Conservation (phyloP, 2,329 filamentous ascomycete species). For the Cytospora paraplurivora region DNA sequence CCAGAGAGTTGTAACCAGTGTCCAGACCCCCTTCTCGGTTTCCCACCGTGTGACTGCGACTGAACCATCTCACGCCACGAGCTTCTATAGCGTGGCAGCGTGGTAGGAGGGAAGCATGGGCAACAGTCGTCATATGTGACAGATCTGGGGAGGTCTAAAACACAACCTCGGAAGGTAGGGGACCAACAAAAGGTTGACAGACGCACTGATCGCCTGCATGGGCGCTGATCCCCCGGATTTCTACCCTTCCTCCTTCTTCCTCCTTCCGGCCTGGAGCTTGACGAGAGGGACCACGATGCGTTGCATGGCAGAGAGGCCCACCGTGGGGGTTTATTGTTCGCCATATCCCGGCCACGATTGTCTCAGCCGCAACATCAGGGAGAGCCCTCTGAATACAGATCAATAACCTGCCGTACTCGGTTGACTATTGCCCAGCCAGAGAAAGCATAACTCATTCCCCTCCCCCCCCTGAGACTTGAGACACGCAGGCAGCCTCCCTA, state of each 20-base stretch:
- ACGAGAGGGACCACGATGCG: neutral
- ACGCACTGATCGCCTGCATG: slow-evolving; percentile 2
- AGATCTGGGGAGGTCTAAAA: neutral
- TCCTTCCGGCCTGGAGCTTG: neutral
- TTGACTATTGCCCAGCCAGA: no score
- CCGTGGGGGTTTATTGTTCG: no score
- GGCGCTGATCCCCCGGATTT: neutral
- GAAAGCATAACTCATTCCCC: no score
- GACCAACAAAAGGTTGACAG: neutral
- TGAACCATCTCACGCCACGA: neutral
- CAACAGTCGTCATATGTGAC: neutral
- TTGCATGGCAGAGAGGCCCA: no score
- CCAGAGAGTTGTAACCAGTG: no score
- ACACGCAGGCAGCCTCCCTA: neutral
- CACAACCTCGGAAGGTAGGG: neutral
- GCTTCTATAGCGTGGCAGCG: neutral
- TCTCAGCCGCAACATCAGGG: neutral
- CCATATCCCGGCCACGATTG: neutral
- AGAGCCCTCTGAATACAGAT: neutral
- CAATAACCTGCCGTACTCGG: neutral
- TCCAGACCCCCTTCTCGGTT: no score
- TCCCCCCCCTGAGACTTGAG: neutral
- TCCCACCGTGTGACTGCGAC: neutral
- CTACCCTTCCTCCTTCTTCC: neutral
- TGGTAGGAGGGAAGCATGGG: neutral